Base-by-base conservation (phyloP, 768 basidiomycete genomes). In the Lentinula raphanica region DNA sequence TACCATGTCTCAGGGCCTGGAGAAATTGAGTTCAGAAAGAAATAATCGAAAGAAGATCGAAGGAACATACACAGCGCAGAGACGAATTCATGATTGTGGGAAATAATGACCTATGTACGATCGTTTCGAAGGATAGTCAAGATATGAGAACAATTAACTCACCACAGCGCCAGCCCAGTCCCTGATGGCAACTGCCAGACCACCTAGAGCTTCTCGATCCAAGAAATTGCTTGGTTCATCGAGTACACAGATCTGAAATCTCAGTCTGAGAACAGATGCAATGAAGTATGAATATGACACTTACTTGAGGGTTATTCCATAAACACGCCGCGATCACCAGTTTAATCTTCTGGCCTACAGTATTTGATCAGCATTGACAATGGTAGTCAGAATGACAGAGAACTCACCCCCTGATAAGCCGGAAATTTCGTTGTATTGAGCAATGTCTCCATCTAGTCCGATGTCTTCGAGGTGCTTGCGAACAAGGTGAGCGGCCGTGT, bases 221-320 rank as follows among this genome's bases (percentile, higher is more conserved):
- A 98, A 82, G 81, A 98, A 98, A 75, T 98, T 98, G 69, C 92
- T 96, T 35, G 93, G 93, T 71, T 94, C 92, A 69, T 94, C 92
- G 32, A 93, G 80, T 13, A 90, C 75, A 67, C 88, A 89, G 63
- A 88, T 86, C 82, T 83, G 51, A 27, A 36, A 62, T 19, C 28
- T 58, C 49, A 55, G 60, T 56, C 54, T 29, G 58, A 61, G 49
- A 62, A 29, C 48, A 27, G 32, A 32, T 49, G 44, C 5, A 53
- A 35, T 42, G 38, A 29, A 28, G 9, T 13, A 8, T 31, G 25
- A 21, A 25, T 28, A 19, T 8, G 12, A 28, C 1, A 21, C 44
- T 49, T 23, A 91, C 86, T 79, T 96, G 92, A 15, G 93, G 92
- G 68, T 94, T 94, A 72, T 93, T 94, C 93, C 95, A 98, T 57